Evolutionary conservation across 306 rosid species (phyloP).

Genomic region (Rosa rugosa): DNA sequence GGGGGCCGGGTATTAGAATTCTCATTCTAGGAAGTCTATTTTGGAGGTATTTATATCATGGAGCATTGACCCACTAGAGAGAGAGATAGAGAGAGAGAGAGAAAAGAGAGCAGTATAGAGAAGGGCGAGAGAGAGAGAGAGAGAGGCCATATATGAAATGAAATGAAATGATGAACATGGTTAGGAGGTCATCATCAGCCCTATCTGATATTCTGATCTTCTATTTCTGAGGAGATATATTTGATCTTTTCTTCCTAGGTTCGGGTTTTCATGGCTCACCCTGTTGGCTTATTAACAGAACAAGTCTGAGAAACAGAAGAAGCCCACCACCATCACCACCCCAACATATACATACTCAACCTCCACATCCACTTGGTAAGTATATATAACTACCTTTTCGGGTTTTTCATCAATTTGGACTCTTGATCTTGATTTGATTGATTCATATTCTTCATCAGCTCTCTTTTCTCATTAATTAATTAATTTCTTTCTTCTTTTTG

Average conservation of each 20-base stretch:
- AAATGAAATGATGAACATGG: conserved; percentile 45
- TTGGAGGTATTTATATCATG: conserved; percentile 69
- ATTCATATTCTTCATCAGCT: not conserved
- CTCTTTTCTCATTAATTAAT: not conserved
- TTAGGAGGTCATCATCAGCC: conserved; percentile 65
- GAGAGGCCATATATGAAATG: conserved; percentile 28
- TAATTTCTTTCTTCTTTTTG: not conserved
- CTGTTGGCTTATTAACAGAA: conserved; percentile 51
- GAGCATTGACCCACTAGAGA: conserved; percentile 70
- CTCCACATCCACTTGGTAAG: conserved; percentile 21
- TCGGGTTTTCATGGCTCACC: conserved; percentile 44
- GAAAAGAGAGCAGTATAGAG: conserved; percentile 14
- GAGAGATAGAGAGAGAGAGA: conserved; percentile 5
- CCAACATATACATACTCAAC: conserved; percentile 2
- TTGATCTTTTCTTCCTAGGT: conserved; percentile 60
- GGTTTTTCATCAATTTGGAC: not conserved
- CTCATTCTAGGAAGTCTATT: conserved; percentile 47
- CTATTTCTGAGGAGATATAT: conserved; percentile 55
- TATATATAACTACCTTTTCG: not conserved
- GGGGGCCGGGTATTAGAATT: conserved; percentile 32
- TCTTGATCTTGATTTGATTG: not conserved
- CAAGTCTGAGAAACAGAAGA: conserved; percentile 31
- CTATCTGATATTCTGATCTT: conserved; percentile 68
- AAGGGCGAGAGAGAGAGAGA: conserved; percentile 18
- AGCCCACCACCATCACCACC: conserved; percentile 26